These are phyloP conservation scores for Hemileccinum rubropunctum DNA, from an alignment of 768 basidiomycete genomes.

Conservation along the genomic window DNA sequence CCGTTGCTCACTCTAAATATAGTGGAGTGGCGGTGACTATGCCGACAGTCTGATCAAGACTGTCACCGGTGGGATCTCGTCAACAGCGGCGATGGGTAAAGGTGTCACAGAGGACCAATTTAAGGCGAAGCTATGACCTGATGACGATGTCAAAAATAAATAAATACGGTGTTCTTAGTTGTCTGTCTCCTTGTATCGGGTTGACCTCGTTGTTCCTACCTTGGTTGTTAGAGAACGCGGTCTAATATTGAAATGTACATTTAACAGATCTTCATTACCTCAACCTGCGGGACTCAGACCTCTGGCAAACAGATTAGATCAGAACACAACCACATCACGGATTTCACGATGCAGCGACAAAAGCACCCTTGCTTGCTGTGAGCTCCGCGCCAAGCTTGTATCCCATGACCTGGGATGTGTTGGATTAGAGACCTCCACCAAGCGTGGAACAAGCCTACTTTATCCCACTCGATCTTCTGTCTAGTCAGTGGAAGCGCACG, in stretches of 20 bases:
- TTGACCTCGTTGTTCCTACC: too few species aligned
- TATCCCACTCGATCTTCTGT: slow-evolving; percentile 96
- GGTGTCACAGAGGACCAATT: slow-evolving; percentile 95
- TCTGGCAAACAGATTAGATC: neutral
- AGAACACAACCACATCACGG: neutral
- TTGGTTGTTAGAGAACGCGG: neutral
- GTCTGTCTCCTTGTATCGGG: slow-evolving; percentile 3
- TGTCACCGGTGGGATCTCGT: slow-evolving; percentile 95
- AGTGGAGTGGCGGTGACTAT: slow-evolving; percentile 97
- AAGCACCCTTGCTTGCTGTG: slow-evolving; percentile 59
- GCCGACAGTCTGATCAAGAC: slow-evolving; percentile 91
- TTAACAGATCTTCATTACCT: slow-evolving; percentile 9
- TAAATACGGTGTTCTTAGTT: neutral
- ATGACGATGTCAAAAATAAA: neutral
- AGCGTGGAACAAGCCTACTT: slow-evolving; percentile 42
- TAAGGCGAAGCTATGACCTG: slow-evolving; percentile 41
- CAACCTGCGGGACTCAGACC: neutral
- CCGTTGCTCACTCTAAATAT: slow-evolving; percentile 17
- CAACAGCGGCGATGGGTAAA: slow-evolving; percentile 98
- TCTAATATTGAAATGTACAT: neutral
- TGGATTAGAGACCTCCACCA: neutral
- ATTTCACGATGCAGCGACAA: slow-evolving; percentile 32
- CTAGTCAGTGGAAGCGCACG: slow-evolving; percentile 89
- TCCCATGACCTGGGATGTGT: slow-evolving; percentile 42
- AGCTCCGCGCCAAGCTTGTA: slow-evolving; percentile 79